Percentiles rank a stretch among this genome's conserved stretches.
phyloP scores from a whole-genome alignment of 331 rosid genomes.

The Phaseolus coccineus region DNA sequence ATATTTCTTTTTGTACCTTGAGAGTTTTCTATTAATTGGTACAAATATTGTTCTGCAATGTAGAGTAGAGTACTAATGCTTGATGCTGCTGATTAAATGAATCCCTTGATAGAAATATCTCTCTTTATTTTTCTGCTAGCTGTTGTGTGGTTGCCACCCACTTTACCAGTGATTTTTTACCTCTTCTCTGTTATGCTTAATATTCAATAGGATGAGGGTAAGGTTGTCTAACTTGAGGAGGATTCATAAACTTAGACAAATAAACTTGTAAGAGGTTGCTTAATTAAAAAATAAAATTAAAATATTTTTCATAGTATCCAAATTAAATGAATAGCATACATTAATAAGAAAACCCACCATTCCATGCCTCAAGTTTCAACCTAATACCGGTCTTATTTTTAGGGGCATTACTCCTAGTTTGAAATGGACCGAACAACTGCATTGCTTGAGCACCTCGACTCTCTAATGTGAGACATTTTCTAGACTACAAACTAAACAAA shows the following conservation, averaged over 20 bases:
- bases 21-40: constrained; percentile 7
- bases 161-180: neutral
- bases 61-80: constrained; percentile 32
- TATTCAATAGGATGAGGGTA: constrained; percentile 19
- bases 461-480: neutral
- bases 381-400: neutral
- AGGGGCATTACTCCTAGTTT: neutral
- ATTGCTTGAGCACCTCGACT: neutral
- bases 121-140: constrained; percentile 2
- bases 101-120: constrained; percentile 25
- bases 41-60: constrained; percentile 2
- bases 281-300: neutral
- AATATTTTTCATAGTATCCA: neutral
- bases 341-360: neutral
- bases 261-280: neutral
- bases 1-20: constrained; percentile 26
- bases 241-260: neutral
- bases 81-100: constrained; percentile 34
- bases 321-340: neutral
- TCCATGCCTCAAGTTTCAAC: neutral
- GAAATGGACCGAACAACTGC: neutral
- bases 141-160: neutral
- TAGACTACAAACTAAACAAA: neutral
- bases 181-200: neutral
- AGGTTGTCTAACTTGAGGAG: neutral